A percentile compares a stretch with the other conserved stretches of the same genome.
phyloP scores from a whole-genome alignment of 257 asterid genomes.

The Coffea canephora region DNA sequence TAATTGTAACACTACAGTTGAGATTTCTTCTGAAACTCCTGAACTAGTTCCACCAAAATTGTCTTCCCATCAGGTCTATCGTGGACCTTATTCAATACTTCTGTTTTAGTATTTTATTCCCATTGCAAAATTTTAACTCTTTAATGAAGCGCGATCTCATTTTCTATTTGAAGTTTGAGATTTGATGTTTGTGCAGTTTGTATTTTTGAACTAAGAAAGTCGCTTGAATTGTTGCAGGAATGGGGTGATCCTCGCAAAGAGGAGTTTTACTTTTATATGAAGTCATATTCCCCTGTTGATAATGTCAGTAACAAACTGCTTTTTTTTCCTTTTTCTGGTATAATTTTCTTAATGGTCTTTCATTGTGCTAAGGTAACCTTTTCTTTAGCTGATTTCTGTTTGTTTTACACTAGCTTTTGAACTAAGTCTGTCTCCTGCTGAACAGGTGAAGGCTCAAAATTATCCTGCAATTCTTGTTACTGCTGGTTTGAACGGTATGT shows the following conservation, averaged over 20 bases:
- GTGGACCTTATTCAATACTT: neutral
- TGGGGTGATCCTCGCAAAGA: conserved; percentile 99
- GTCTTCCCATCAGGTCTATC: neutral
- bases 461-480: conserved; percentile 88
- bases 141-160: neutral
- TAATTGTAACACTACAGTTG: neutral
- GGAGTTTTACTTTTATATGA: conserved; percentile 84
- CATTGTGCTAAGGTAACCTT: neutral
- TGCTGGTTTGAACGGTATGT: conserved; percentile 90
- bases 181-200: neutral
- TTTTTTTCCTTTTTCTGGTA: conserved; percentile 10
- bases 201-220: conserved; percentile 2
- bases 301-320: conserved; percentile 49
- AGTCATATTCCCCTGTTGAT: conserved; percentile 95
- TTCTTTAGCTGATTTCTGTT: neutral
- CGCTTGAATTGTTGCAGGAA: conserved; percentile 59
- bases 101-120: neutral
- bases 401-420: neutral
- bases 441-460: conserved; percentile 64
- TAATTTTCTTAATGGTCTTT: neutral
- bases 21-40: neutral
- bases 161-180: neutral
- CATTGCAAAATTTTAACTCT: neutral
- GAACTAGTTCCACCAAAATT: neutral
- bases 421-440: conserved; percentile 19